Conservation (phyloP, 1,139 yeast genomes). For the Kodamaea fungicola region DNA sequence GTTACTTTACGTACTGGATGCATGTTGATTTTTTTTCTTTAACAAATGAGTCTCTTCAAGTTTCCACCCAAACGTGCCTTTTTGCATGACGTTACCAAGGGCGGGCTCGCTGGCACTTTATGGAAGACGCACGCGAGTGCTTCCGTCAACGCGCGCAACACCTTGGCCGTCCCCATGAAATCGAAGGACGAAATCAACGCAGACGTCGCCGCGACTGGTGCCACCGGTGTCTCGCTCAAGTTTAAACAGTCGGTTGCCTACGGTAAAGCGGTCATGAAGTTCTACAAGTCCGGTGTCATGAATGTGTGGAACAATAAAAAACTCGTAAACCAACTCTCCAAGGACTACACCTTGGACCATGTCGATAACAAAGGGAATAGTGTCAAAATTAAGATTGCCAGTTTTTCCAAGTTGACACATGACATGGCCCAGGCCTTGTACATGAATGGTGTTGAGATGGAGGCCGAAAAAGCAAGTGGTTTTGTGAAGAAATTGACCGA, state of each 20-base stretch:
- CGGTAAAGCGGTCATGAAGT: conserved; percentile 38
- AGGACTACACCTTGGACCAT: conserved; percentile 19
- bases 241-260: conserved; percentile 35
- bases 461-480: conserved; percentile 14
- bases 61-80: not conserved
- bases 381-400: conserved; percentile 23
- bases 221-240: conserved; percentile 23
- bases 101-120: conserved; percentile 10
- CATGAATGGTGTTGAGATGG: conserved; percentile 27
- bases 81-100: not conserved
- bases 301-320: conserved; percentile 47
- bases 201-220: conserved; percentile 22
- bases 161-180: conserved; percentile 37
- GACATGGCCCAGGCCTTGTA: conserved; percentile 37
- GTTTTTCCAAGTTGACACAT: conserved; percentile 24
- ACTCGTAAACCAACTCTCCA: conserved; percentile 20
- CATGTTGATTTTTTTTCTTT: conserved; percentile 3
- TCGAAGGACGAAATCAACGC: conserved; percentile 28
- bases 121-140: conserved; percentile 12
- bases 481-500: conserved; percentile 22
- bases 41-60: not conserved
- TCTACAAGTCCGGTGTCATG: conserved; percentile 51
- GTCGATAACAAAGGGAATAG: conserved; percentile 26
- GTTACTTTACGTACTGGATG: conserved; percentile 55
- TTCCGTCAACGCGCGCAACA: conserved; percentile 28